Evolutionary conservation across 371 early-diverging fungal species (phyloP).

Genomic region (Chytridiales sp.): DNA sequence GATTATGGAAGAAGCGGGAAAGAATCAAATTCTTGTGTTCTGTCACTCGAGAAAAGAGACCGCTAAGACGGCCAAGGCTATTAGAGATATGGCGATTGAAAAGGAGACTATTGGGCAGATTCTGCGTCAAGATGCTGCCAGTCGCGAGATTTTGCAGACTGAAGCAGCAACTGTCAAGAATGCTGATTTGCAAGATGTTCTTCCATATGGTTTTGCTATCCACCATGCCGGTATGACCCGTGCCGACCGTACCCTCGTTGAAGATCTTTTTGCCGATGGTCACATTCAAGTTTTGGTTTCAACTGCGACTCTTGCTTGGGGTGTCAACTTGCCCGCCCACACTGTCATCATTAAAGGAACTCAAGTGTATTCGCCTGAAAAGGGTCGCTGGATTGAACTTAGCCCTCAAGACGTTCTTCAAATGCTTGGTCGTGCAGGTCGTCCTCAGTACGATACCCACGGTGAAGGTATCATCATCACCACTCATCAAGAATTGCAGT

Average conservation of each 20-base stretch:
- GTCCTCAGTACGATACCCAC: slow-evolving; percentile 96
- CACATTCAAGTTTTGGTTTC: slow-evolving; percentile 94
- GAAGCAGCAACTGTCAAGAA: slow-evolving; percentile 83
- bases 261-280: slow-evolving; percentile 90
- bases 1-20: slow-evolving; percentile 83
- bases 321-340: slow-evolving; percentile 99
- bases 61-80: slow-evolving; percentile 84
- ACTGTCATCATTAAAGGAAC: slow-evolving; percentile 99
- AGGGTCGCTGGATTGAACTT: slow-evolving; percentile 91
- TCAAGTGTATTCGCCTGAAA: slow-evolving; percentile 94
- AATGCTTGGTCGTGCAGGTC: slow-evolving; percentile 99
- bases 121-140: slow-evolving; percentile 72
- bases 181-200: slow-evolving; percentile 77
- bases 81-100: slow-evolving; percentile 89
- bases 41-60: slow-evolving; percentile 98
- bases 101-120: slow-evolving; percentile 80
- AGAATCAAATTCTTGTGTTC: slow-evolving; percentile 93
- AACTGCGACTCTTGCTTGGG: slow-evolving; percentile 99
- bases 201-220: slow-evolving; percentile 94
- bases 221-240: slow-evolving; percentile 99
- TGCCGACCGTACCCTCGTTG: slow-evolving; percentile 90
- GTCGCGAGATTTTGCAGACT: slow-evolving; percentile 77
- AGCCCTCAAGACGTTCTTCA: slow-evolving; percentile 96
- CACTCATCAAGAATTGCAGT: slow-evolving; percentile 85
- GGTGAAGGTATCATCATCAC: slow-evolving; percentile 99